Evolutionary conservation across 2,329 filamentous ascomycete genomes (phyloP).

Genomic region (Blumeria hordei): DNA sequence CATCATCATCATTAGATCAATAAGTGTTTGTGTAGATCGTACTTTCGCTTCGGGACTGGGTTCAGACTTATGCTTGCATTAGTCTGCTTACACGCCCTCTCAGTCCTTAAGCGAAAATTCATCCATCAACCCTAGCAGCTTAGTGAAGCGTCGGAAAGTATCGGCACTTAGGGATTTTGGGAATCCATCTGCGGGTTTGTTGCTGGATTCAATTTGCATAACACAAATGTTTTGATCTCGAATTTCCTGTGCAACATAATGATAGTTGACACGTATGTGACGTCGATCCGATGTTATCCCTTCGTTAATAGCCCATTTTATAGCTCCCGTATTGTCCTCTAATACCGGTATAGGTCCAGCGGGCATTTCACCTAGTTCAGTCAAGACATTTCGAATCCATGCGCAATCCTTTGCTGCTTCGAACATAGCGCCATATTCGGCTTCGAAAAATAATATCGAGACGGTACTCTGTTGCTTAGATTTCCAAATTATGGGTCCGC

Average conservation of each 20-base stretch:
- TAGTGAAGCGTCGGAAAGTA: background rate
- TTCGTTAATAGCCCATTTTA: background rate
- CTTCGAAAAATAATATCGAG: background rate
- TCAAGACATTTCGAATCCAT: background rate
- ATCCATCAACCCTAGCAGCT: background rate
- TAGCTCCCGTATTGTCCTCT: conserved; percentile 1
- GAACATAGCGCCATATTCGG: background rate
- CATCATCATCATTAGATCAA: too few relatives aligned
- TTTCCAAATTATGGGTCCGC: background rate
- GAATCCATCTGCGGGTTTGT: background rate
- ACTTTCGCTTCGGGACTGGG: too few relatives aligned
- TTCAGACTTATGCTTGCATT: too few relatives aligned
- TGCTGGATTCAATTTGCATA: background rate
- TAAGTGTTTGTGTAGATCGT: too few relatives aligned
- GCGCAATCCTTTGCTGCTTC: background rate
- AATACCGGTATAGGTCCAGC: background rate
- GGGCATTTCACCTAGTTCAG: background rate
- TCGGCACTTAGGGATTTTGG: background rate
- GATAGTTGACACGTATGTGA: background rate
- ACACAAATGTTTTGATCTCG: background rate
- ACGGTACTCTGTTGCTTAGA: background rate
- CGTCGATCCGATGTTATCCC: background rate
- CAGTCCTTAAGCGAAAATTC: background rate
- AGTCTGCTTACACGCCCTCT: background rate
- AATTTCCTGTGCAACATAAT: background rate